Evolutionary conservation across 305 asterid genomes (phyloP).

Genomic region (Ajuga reptans): DNA sequence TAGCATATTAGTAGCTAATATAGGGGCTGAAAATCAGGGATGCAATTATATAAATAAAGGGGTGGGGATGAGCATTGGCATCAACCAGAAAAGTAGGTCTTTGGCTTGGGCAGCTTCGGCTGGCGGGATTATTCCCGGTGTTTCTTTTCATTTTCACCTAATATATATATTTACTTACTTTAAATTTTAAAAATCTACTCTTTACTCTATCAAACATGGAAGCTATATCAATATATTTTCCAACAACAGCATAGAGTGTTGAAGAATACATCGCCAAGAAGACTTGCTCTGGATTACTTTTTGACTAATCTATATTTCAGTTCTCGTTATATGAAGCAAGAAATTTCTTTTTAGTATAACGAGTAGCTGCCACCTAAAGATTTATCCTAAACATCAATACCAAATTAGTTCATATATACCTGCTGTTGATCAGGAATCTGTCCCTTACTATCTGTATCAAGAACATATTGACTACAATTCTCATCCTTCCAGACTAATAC

Average conservation of each 20-base stretch:
- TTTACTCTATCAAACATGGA: too few relatives aligned
- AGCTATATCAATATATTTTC: not conserved
- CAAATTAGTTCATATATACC: conserved; percentile 35
- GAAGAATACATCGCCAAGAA: not conserved
- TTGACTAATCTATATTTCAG: not conserved
- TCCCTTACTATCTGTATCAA: conserved; percentile 84
- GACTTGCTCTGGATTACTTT: not conserved
- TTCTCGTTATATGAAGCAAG: conserved; percentile 3
- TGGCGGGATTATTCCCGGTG: too few relatives aligned
- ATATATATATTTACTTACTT: too few relatives aligned
- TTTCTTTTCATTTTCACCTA: too few relatives aligned
- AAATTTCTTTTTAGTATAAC: not conserved
- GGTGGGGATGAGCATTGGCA: too few relatives aligned
- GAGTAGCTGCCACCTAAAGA: not conserved
- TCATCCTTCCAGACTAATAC: conserved; percentile 91
- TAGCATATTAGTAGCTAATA: too few relatives aligned
- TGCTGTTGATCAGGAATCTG: conserved; percentile 76
- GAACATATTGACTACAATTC: conserved; percentile 73
- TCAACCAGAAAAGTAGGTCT: too few relatives aligned
- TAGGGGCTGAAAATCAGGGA: too few relatives aligned
- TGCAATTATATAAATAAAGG: too few relatives aligned
- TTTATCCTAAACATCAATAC: not conserved
- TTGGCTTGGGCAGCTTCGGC: too few relatives aligned
- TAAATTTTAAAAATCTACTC: too few relatives aligned
- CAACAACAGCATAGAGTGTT: not conserved